phyloP scores from a whole-genome alignment of 1,284 basidiomycete genomes.

The Cryptococcus sp. region DNA sequence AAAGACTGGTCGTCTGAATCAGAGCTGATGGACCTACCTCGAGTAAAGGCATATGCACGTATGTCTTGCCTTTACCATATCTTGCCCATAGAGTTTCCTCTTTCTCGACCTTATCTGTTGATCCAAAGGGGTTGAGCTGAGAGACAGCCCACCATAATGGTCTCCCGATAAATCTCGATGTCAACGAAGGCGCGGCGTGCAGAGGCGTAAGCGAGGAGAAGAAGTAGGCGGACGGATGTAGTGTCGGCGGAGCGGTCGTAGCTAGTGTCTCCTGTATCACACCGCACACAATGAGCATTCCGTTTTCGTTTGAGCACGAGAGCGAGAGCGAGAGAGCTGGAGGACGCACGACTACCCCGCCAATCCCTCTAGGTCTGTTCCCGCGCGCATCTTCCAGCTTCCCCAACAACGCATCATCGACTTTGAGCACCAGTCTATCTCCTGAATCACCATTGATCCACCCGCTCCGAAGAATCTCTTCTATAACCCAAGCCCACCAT shows the following conservation, averaged over 20 bases:
- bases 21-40: conserved; percentile 28
- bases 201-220: conserved; percentile 64
- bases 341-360: conserved; percentile 73
- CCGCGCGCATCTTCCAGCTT: conserved; percentile 56
- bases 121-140: conserved; percentile 66
- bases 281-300: not conserved
- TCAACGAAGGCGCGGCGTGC: conserved; percentile 69
- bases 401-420: conserved; percentile 63
- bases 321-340: not conserved
- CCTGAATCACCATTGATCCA: conserved; percentile 53
- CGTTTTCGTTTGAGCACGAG: not conserved
- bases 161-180: conserved; percentile 69
- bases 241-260: conserved; percentile 32
- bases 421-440: conserved; percentile 67
- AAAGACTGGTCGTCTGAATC: not conserved
- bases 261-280: conserved; percentile 32
- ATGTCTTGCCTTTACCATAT: conserved; percentile 63
- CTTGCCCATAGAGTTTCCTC: conserved; percentile 67
- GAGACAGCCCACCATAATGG: conserved; percentile 84
- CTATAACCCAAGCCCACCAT: conserved; percentile 80
- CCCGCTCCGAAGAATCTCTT: conserved; percentile 63
- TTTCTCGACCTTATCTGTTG: conserved; percentile 59
- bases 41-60: conserved; percentile 63
- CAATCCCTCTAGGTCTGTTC: conserved; percentile 72
- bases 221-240: conserved; percentile 64